Evolutionary conservation across 257 asterid genomes (phyloP), one percentile per base, ranked within the genome.

Genomic region (Solanum clarkiae): DNA sequence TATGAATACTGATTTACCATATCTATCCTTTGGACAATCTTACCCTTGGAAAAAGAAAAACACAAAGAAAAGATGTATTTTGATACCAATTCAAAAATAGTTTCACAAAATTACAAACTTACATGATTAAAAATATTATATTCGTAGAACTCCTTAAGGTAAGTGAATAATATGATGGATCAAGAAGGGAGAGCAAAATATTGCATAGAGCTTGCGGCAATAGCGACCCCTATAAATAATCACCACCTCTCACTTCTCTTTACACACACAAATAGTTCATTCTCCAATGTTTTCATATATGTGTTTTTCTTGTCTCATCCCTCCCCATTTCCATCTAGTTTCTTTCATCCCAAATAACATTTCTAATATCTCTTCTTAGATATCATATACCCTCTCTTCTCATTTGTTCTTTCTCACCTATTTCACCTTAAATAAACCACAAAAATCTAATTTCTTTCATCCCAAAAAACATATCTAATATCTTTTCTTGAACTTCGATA

Each of bases 181-280:
- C 47, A 69, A n/a, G 66, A 84, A 53, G 40, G 32, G 18, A 1
- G 56, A 42, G 70, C 10, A 54, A 62, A 56, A 80, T 54, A 74
- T 40, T 85, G 77, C 91, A 87, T 72, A 84, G 91, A 89, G 94
- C 93, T 88, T 90, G 85, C 85, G 91, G 36, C 36, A 32, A 32
- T 32, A 91, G 96, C 91, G 87, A 71, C 86, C 88, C 79, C 94
- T 92, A 92, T 93, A 93, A 91, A 91, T 90, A 86, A 70, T 71
- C 89, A 54, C 70, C 87, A 59, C 90, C 85, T 36, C 18, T 86
- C 82, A 22, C 77, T 60, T 83, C 49, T 72, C 24, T 84, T 45
- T 69, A 14, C 85, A 45, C 75, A 69, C 5, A 70, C 10, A 40
- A 7, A 60, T 82, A 20, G 71, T 88, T 26, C 70, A 49, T 82